Evolutionary conservation across 1,284 basidiomycete genomes (phyloP).

Genomic region (Schizophyllum amplum): DNA sequence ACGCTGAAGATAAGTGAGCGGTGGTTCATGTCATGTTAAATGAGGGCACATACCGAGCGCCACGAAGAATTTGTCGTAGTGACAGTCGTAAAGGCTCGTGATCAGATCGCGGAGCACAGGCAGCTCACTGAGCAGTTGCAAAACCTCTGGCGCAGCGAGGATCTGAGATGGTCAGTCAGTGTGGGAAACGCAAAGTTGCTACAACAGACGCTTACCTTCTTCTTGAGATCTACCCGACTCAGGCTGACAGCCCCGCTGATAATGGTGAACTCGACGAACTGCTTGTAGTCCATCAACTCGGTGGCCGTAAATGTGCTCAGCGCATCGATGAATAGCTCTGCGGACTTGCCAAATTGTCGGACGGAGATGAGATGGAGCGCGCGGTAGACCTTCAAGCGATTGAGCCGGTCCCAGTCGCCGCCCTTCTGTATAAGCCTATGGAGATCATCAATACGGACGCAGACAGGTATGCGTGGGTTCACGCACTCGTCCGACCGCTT

Average conservation of each 20-base stretch:
- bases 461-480: not conserved
- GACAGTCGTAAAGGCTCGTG: slow-evolving; percentile 82
- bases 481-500: slow-evolving; percentile 77
- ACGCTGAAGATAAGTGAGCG: slow-evolving; percentile 38
- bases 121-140: slow-evolving; percentile 60
- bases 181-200: not conserved
- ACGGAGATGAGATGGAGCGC: slow-evolving; percentile 83
- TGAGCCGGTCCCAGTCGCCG: slow-evolving; percentile 97
- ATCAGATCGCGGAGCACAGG: slow-evolving; percentile 64
- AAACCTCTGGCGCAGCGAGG: slow-evolving; percentile 12
- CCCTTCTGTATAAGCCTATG: slow-evolving; percentile 86
- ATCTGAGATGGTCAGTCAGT: slow-evolving; percentile 7
- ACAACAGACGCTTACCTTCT: slow-evolving; percentile 55
- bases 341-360: slow-evolving; percentile 51
- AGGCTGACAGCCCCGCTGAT: slow-evolving; percentile 75
- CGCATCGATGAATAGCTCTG: slow-evolving; percentile 83
- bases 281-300: slow-evolving; percentile 85
- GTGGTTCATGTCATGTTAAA: slow-evolving; percentile 3
- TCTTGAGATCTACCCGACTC: slow-evolving; percentile 84
- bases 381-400: slow-evolving; percentile 93
- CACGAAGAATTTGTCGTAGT: slow-evolving; percentile 92
- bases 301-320: slow-evolving; percentile 92
- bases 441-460: not conserved
- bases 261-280: slow-evolving; percentile 86
- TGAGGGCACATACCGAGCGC: slow-evolving; percentile 56